Evolutionary conservation across 176 grass and related monocot species (phyloP).

Genomic region (Puccinellia tenuiflora): DNA sequence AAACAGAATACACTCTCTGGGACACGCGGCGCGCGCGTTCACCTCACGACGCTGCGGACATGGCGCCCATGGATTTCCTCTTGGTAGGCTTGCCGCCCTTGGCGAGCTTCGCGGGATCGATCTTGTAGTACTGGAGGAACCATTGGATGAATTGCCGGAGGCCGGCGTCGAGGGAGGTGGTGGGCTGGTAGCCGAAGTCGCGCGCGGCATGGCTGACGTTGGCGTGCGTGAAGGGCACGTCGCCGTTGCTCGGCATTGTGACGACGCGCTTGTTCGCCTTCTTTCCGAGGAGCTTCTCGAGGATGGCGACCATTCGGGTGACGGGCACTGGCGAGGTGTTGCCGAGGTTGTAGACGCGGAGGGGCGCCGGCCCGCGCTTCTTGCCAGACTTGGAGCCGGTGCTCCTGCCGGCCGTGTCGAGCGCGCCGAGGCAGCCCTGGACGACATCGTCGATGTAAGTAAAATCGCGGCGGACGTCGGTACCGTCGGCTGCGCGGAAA

Average conservation of each 20-base stretch:
- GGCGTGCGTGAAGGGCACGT: constrained; percentile 95
- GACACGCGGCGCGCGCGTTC: background rate
- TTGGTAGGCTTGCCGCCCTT: constrained; percentile 18
- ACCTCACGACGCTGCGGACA: constrained; percentile 45
- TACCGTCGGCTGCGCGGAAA: constrained; percentile 56
- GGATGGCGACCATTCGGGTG: constrained; percentile 71
- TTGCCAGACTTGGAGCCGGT: constrained; percentile 59
- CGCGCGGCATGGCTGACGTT: constrained; percentile 71
- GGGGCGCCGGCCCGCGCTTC: constrained; percentile 52
- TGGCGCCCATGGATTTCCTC: constrained; percentile 37
- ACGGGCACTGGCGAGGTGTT: constrained; percentile 89
- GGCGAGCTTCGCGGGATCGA: constrained; percentile 19
- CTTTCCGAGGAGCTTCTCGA: constrained; percentile 85
- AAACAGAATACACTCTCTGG: constrained; percentile 29
- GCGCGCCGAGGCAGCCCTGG: constrained; percentile 68
- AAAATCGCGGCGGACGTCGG: constrained; percentile 66
- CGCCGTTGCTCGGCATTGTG: constrained; percentile 80
- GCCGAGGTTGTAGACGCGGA: constrained; percentile 90
- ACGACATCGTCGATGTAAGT: constrained; percentile 98
- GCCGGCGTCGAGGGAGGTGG: constrained; percentile 64
- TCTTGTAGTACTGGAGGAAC: constrained; percentile 80
- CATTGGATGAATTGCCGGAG: constrained; percentile 73
- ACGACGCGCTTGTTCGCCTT: constrained; percentile 83
- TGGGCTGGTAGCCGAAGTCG: constrained; percentile 72
- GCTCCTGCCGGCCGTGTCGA: constrained; percentile 74